phyloP scores from a whole-genome alignment of 2,329 filamentous ascomycete genomes.

The Hypoxylon sp. region DNA sequence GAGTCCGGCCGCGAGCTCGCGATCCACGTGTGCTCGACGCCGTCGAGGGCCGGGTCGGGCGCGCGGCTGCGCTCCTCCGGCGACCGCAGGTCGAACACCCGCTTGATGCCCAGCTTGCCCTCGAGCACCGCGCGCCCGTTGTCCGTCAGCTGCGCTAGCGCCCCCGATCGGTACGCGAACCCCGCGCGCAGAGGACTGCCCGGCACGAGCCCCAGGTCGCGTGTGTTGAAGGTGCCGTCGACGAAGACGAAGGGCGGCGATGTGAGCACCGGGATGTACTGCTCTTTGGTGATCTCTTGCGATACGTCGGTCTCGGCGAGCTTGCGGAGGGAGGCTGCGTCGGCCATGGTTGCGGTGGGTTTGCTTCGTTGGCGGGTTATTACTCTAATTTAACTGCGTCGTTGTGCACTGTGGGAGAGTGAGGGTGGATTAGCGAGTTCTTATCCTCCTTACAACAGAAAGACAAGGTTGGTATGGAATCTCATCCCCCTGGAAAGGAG shows the following conservation, averaged over 20 bases:
- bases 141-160: conserved; percentile 57
- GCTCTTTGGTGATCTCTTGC: conserved; percentile 56
- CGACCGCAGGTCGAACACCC: conserved; percentile 68
- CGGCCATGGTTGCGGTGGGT: conserved; percentile 46
- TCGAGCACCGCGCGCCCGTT: conserved; percentile 58
- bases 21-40: conserved; percentile 64
- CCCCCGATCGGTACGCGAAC: conserved; percentile 64
- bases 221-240: conserved; percentile 66
- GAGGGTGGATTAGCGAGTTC: not conserved
- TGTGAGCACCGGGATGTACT: conserved; percentile 57
- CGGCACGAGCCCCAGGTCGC: conserved; percentile 64
- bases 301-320: conserved; percentile 62
- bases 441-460: not conserved
- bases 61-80: conserved; percentile 58
- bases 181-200: conserved; percentile 59
- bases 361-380: conserved; percentile 8
- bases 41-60: conserved; percentile 62
- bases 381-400: not conserved
- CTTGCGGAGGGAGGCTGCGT: conserved; percentile 52
- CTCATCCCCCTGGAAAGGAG: conserved; percentile 4
- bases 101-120: conserved; percentile 57
- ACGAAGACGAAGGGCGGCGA: conserved; percentile 64
- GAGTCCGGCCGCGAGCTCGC: conserved; percentile 55
- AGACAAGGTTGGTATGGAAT: not conserved
- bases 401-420: not conserved